Conservation (phyloP, 1,139 yeast genomes). For the Saccharomyces hybrid region DNA sequence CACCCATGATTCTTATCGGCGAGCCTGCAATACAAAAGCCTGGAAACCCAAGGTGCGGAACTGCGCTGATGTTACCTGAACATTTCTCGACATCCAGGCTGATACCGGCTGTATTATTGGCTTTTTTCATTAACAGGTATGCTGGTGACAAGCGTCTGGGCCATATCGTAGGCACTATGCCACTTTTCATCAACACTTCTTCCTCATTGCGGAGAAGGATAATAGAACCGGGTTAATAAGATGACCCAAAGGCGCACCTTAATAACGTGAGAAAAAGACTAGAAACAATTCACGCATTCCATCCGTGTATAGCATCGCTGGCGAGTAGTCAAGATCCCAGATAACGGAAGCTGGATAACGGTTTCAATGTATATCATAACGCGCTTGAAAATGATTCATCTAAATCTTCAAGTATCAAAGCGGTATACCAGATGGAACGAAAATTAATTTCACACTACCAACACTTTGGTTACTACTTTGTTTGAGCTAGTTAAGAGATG, state of each 20-base stretch:
- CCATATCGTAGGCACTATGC: not conserved
- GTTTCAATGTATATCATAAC: not conserved
- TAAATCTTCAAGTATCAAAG: not conserved
- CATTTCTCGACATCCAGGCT: not conserved
- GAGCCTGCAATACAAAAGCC: not conserved
- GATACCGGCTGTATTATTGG: not conserved
- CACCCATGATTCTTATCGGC: not conserved
- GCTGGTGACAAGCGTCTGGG: not conserved
- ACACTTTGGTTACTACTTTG: not conserved
- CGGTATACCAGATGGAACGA: not conserved
- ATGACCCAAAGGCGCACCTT: not conserved
- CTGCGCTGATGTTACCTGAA: not conserved
- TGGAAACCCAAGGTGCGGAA: not conserved
- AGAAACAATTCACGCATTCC: not conserved
- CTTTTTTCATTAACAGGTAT: not conserved
- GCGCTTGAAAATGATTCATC: not conserved
- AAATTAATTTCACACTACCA: not conserved
- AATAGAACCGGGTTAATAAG: not conserved
- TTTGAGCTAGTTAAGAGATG: not conserved
- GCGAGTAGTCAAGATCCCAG: not conserved
- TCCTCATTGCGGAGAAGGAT: not conserved
- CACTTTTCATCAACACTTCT: not conserved
- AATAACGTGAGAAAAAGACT: not conserved
- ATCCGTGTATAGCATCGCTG: not conserved
- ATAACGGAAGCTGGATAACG: not conserved